These are phyloP conservation scores for Colletotrichum sp. DNA, from an alignment of 2,329 filamentous ascomycete species.

Conservation along the genomic window DNA sequence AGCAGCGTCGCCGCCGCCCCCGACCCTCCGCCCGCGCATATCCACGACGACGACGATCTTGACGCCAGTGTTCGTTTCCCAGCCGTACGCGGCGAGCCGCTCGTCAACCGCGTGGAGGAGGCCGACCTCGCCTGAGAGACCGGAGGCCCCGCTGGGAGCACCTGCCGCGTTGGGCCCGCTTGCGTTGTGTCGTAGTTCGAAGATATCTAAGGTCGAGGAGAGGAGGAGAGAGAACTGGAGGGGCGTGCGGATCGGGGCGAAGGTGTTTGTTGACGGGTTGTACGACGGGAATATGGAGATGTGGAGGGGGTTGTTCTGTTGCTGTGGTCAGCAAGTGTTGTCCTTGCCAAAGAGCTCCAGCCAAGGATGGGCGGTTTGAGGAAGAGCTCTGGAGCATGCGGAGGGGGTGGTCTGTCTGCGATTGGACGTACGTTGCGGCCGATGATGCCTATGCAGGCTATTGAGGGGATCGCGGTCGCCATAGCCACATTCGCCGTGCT, in stretches of 20 bases:
- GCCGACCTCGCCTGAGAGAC: conserved; percentile 82
- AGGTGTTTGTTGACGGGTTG: conserved; percentile 58
- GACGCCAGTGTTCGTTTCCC: conserved; percentile 93
- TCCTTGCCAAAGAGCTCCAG: not conserved
- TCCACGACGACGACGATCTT: conserved; percentile 92
- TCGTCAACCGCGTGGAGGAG: conserved; percentile 94
- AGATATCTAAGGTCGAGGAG: conserved; percentile 90
- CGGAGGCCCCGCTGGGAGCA: conserved; percentile 32
- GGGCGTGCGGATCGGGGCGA: conserved; percentile 67
- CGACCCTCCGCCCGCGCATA: conserved; percentile 74
- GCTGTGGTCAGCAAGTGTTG: conserved; percentile 1
- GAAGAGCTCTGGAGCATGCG: not conserved
- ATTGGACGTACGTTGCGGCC: conserved; percentile 77
- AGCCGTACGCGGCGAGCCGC: conserved; percentile 90
- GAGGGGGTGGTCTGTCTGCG: not conserved
- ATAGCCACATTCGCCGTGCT: conserved; percentile 36
- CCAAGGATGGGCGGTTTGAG: not conserved
- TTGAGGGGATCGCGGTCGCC: conserved; percentile 73
- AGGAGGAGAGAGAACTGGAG: conserved; percentile 92
- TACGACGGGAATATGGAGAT: conserved; percentile 86
- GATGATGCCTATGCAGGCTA: conserved; percentile 93
- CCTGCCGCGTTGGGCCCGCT: conserved; percentile 49
- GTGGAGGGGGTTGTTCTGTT: conserved; percentile 93
- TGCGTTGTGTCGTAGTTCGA: conserved; percentile 81
- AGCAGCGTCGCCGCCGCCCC: conserved; percentile 23